Evolutionary conservation across 129 eudicot genomes (phyloP), one percentile per base, ranked within the genome.

Genomic region (Tagetes patula): DNA sequence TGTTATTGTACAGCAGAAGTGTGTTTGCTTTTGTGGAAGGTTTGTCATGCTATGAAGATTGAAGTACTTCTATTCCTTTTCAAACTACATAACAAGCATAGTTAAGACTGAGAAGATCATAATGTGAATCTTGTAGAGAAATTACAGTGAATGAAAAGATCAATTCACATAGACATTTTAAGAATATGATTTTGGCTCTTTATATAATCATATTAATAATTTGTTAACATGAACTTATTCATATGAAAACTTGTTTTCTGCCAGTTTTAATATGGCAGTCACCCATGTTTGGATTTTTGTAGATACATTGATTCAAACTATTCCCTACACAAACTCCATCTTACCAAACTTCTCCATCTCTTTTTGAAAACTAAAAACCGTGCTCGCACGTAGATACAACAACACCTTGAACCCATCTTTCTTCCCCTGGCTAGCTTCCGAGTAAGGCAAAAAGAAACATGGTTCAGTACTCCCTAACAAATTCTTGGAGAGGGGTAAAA

Each of bases 391-490:
- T 72, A 91, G 77, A 70, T 87, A 82, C 73, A 87, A 85, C 61
- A 87, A 30, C 39, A 90, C 87, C 74, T 81, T 87, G 61, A 91
- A 80, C 61, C 96, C 96, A 53, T 86, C 85, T 58, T 69, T 83
- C 84, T 77, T 79, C 64, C 85, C 84, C 61, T 80, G 79, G 33
- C 61, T 74, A 3, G 88, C 90, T n/a, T 81, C 77, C 1, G 95
- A 88, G 55, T 75, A 80, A 1, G 97, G 95, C 86, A 91, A 84
- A 73, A 91, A 87, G 48, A 81, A 91, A 70, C 91, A 80, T 4
- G 97, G 97, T 79, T 85, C 91, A 12, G 49, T 71, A 46, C 95
- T 85, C 45, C 97, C 97, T 10, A 91, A 84, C 41, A 91, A 84
- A 74, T 84, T 71, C 77, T 82, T 80, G 6, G 97, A 85, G 45